phyloP scores from a whole-genome alignment of 1,284 basidiomycete genomes.

The Pyrrhoderma lamaoense region DNA sequence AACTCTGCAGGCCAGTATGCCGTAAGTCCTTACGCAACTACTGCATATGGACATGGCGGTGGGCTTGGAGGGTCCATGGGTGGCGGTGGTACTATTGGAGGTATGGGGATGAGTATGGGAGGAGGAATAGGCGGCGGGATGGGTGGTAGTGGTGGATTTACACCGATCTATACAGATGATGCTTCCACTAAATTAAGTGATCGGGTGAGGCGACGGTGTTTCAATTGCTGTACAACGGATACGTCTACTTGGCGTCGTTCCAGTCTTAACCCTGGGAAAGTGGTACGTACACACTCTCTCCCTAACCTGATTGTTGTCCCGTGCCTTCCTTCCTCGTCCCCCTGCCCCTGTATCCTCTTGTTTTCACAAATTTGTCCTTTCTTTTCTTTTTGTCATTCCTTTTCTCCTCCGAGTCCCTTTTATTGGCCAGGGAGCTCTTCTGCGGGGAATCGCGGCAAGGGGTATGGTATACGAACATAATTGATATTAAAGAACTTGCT shows the following conservation, averaged over 20 bases:
- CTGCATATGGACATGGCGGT: constrained; percentile 6
- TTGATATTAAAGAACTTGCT: no score
- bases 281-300: constrained; percentile 40
- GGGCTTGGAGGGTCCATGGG: not conserved
- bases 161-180: constrained; percentile 55
- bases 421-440: no score
- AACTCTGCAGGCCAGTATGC: constrained; percentile 20
- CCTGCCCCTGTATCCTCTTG: not conserved
- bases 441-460: no score
- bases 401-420: not conserved
- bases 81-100: not conserved
- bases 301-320: constrained; percentile 7
- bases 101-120: constrained; percentile 1
- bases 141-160: constrained; percentile 8
- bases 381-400: not conserved
- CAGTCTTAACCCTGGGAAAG: constrained; percentile 73
- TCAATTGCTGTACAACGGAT: constrained; percentile 79
- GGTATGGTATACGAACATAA: no score
- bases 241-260: constrained; percentile 74
- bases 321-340: no score
- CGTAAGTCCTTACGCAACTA: constrained; percentile 20
- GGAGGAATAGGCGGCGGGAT: not conserved
- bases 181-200: constrained; percentile 71
- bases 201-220: constrained; percentile 64
- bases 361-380: constrained; percentile 1